phyloP scores from a whole-genome alignment of 805 yeast species.

The Cyberlindnera euphorbiiphila region DNA sequence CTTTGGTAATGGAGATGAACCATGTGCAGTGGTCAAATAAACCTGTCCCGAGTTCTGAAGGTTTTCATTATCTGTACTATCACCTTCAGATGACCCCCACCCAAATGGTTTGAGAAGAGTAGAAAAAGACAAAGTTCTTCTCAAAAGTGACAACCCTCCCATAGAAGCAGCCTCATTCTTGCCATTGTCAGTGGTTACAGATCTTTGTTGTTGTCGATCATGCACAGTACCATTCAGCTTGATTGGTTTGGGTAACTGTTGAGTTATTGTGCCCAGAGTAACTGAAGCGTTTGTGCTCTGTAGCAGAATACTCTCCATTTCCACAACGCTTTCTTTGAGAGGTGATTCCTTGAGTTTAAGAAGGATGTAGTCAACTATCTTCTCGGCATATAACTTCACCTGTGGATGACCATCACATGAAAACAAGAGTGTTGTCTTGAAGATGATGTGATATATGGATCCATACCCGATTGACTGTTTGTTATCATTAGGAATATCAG shows the following conservation, averaged over 20 bases:
- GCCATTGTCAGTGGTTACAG: constrained; percentile 18
- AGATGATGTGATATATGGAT: constrained; percentile 75
- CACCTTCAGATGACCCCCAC: constrained; percentile 24
- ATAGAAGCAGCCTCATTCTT: constrained; percentile 7
- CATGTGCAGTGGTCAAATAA: constrained; percentile 21
- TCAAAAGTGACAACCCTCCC: constrained; percentile 20
- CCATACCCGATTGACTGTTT: constrained; percentile 80
- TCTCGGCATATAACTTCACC: constrained; percentile 68
- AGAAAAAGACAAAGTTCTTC: constrained; percentile 29
- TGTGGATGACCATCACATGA: constrained; percentile 88
- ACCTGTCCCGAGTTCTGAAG: constrained; percentile 6
- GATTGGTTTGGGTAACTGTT: constrained; percentile 34
- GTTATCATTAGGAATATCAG: constrained; percentile 31
- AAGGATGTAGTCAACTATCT: constrained; percentile 70
- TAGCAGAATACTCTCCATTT: constrained; percentile 60
- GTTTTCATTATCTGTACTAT: constrained; percentile 12
- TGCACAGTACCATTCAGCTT: constrained; percentile 32
- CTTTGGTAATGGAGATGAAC: constrained; percentile 49
- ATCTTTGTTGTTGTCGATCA: constrained; percentile 15
- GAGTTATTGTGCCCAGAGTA: constrained; percentile 11
- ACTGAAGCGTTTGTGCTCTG: constrained; percentile 38
- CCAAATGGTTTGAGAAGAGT: constrained; percentile 28
- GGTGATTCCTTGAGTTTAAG: constrained; percentile 50
- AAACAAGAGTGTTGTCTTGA: constrained; percentile 78
- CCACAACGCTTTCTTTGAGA: constrained; percentile 59